A percentile compares a stretch with the other conserved stretches of the same genome.
Conservation (phyloP, 306 rosid species). For the Oemleria cerasiformis region DNA sequence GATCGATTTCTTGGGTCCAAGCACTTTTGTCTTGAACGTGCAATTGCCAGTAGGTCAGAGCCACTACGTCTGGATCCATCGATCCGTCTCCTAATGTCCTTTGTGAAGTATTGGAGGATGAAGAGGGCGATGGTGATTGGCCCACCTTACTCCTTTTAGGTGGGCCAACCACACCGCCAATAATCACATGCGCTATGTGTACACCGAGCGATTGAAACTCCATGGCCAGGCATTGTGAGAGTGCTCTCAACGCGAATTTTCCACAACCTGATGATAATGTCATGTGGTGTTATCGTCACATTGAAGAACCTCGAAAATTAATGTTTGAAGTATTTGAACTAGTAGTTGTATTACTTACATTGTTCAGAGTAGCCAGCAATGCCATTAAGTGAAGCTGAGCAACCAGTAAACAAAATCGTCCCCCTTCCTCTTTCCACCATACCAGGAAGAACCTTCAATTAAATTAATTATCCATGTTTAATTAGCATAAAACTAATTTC, state of each 20-base stretch:
- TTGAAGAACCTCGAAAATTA: neutral
- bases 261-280: slow-evolving; percentile 65
- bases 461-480: neutral
- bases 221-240: slow-evolving; percentile 81
- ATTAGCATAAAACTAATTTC: neutral
- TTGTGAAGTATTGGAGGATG: neutral
- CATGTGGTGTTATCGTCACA: neutral
- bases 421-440: slow-evolving; percentile 96
- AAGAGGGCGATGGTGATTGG: slow-evolving; percentile 8
- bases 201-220: slow-evolving; percentile 88
- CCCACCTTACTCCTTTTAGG: slow-evolving; percentile 46
- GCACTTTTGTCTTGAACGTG: slow-evolving; percentile 76
- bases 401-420: slow-evolving; percentile 85
- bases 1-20: slow-evolving; percentile 95
- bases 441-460: slow-evolving; percentile 69
- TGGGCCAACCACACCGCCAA: slow-evolving; percentile 77
- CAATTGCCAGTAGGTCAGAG: slow-evolving; percentile 90
- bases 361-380: slow-evolving; percentile 70
- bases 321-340: neutral
- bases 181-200: slow-evolving; percentile 90
- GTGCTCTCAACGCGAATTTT: slow-evolving; percentile 84
- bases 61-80: slow-evolving; percentile 84
- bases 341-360: slow-evolving; percentile 43
- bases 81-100: slow-evolving; percentile 23
- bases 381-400: slow-evolving; percentile 82